Conservation (phyloP, 805 yeast species). For the Cyberlindnera japonica region DNA sequence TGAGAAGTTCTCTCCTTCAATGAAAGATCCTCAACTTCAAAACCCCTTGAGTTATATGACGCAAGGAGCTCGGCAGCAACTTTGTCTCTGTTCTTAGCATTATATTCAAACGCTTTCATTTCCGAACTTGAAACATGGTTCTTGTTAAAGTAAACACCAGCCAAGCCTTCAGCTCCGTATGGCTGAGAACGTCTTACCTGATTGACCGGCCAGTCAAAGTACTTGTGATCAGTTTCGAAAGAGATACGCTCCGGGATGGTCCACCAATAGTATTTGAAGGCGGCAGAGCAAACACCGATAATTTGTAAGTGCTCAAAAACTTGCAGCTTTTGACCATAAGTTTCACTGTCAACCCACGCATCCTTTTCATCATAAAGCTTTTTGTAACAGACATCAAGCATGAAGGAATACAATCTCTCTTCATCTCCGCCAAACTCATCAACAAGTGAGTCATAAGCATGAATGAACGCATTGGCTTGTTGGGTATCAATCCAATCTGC, state of each 20-base stretch:
- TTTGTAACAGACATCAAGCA: slow-evolving; percentile 22
- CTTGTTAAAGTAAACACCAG: slow-evolving; percentile 14
- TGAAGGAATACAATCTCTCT: slow-evolving; percentile 1
- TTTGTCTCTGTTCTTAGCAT: slow-evolving; percentile 8
- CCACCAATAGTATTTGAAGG: slow-evolving; percentile 25
- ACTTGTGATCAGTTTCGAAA: slow-evolving; percentile 27
- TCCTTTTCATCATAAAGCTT: slow-evolving; percentile 21
- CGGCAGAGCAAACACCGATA: slow-evolving; percentile 29
- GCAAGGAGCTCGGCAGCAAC: slow-evolving; percentile 7
- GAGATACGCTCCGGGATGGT: slow-evolving; percentile 28
- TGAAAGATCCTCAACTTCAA: slow-evolving; percentile 11
- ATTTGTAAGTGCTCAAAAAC: slow-evolving; percentile 27
- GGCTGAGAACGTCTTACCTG: slow-evolving; percentile 21
- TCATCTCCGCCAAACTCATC: slow-evolving; percentile 12
- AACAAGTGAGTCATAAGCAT: slow-evolving; percentile 26
- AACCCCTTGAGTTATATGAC: slow-evolving; percentile 10
- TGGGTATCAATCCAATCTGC: slow-evolving; percentile 31
- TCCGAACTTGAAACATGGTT: slow-evolving; percentile 5
- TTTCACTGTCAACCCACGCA: slow-evolving; percentile 26
- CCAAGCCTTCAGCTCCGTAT: slow-evolving; percentile 21
- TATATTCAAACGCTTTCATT: slow-evolving; percentile 5
- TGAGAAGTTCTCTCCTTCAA: slow-evolving; percentile 14
- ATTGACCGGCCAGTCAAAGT: slow-evolving; percentile 26
- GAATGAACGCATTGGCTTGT: slow-evolving; percentile 26
- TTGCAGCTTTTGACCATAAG: slow-evolving; percentile 12